Evolutionary conservation across 805 yeast genomes (phyloP), one percentile per base, ranked within the genome.

Genomic region (Wickerhamomyces rabaulensis): DNA sequence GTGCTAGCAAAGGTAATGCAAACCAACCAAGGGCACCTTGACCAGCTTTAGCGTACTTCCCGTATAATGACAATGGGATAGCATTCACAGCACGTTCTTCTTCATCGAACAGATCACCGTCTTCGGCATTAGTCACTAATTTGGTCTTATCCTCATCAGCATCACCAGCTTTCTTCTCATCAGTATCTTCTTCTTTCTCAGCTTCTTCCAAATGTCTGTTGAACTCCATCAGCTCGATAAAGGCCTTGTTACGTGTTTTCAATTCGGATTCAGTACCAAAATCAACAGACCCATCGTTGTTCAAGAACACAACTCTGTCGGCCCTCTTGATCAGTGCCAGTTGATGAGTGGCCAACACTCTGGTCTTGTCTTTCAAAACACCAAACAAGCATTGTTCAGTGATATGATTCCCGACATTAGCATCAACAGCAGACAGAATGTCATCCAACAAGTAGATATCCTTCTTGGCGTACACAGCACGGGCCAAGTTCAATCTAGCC

Each of bases 261-360:
- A 89, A 65, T 41, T 83, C 82, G 0, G 69, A 73, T 20, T 77
- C 67, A 0, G 86, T 73, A 13, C 91, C 96, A 33, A 76, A 62
- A 42, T 75, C 77, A 22, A 84, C 66, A 0, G 88, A 81, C 44
- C 82, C 84, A 23, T 85, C 82, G 23, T 55, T 52, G 49, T 79
- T 76, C 54, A 88, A 65, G 50, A 83, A 87, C 9, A 88, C 69
- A 36, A 88, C 67, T 41, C 82, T 70, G 60, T 84, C 87, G 7
- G 95, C 92, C 42, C 73, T 67, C 13, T 76, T 74, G 46, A 87
- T 74, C 48, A 88, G 67, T 9, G 85, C 76, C 45, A 88, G 68
- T 60, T 89, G 95, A 62, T 88, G 95, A 0, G 96, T 88, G 4
- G 95, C 94, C 57, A 88, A 68, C 10, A 88, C 58, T 52, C 92